phyloP scores from a whole-genome alignment of 805 yeast species.

The Komagataella mondaviorum region DNA sequence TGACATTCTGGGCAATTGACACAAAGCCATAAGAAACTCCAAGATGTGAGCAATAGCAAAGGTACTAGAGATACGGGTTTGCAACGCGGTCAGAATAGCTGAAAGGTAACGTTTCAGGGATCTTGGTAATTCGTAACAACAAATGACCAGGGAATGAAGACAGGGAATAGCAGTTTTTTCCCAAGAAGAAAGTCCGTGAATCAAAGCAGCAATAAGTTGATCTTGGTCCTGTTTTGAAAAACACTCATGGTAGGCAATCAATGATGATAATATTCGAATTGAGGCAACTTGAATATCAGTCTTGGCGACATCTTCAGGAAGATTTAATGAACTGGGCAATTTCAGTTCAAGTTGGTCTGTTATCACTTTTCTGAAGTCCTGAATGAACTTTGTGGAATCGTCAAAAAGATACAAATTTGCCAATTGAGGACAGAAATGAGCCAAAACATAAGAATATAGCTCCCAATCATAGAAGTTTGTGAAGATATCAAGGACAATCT shows the following conservation, averaged over 20 bases:
- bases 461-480: constrained; percentile 56
- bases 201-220: constrained; percentile 42
- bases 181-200: constrained; percentile 58
- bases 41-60: constrained; percentile 61
- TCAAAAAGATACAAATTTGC: constrained; percentile 41
- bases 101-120: constrained; percentile 57
- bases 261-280: constrained; percentile 46
- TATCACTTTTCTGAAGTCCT: constrained; percentile 23
- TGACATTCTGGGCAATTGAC: constrained; percentile 52
- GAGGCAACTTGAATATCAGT: constrained; percentile 56
- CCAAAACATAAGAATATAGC: constrained; percentile 47
- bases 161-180: constrained; percentile 70
- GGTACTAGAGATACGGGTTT: constrained; percentile 58
- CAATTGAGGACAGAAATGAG: constrained; percentile 61
- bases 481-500: constrained; percentile 32
- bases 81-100: constrained; percentile 60
- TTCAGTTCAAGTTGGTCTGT: constrained; percentile 47
- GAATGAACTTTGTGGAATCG: constrained; percentile 24
- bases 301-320: constrained; percentile 32
- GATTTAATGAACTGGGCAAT: constrained; percentile 24
- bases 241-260: constrained; percentile 43
- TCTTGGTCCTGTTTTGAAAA: constrained; percentile 50
- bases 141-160: constrained; percentile 59
- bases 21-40: constrained; percentile 57
- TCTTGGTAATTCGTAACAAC: constrained; percentile 70